A percentile compares a stretch with the other conserved stretches of the same genome.
Conservation (phyloP, 2,329 filamentous ascomycete genomes). For the Xylaria sp. region DNA sequence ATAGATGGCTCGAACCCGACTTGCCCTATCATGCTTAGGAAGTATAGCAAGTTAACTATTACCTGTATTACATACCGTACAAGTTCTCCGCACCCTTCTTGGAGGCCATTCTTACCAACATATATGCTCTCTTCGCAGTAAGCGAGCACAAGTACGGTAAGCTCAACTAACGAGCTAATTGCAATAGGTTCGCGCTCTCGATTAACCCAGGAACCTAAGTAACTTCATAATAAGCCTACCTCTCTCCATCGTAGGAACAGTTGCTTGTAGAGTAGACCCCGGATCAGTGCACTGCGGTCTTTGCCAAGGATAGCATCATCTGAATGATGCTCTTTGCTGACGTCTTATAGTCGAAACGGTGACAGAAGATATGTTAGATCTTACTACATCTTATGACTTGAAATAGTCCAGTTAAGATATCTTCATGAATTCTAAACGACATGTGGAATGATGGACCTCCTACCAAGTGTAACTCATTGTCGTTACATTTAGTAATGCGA, state of each 20-base stretch:
- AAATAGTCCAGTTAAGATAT: neutral
- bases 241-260: neutral
- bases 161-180: neutral
- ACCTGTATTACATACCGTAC: neutral
- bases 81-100: too few relatives aligned
- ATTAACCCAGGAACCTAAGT: neutral
- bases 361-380: neutral
- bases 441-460: neutral
- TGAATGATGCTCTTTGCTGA: neutral
- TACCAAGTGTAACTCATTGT: neutral
- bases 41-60: neutral
- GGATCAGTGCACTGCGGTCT: neutral
- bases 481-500: neutral
- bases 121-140: neutral
- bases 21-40: neutral
- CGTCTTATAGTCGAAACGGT: neutral
- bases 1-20: neutral
- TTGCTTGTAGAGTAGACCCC: neutral
- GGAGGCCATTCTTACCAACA: neutral
- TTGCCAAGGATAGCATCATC: slow-evolving; percentile 2
- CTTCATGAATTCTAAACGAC: neutral
- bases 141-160: neutral
- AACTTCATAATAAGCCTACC: neutral
- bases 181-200: neutral
- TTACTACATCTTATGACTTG: neutral